These are phyloP conservation scores for Lasiodiplodia hormozganensis DNA, from an alignment of 2,329 filamentous ascomycete genomes.

Conservation along the genomic window DNA sequence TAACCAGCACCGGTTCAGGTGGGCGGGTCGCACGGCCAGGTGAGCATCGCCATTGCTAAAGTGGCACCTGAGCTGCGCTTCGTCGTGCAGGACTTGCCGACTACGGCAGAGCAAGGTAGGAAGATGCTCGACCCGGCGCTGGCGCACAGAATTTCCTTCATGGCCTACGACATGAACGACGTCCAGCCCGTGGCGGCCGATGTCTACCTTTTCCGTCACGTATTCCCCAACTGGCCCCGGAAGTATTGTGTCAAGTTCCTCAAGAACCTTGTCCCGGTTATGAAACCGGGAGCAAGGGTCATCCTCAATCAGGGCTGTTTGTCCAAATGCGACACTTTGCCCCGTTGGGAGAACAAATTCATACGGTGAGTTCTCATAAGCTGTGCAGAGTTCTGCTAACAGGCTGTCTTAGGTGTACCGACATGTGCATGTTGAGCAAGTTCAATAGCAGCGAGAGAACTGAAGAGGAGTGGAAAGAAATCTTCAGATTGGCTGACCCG, in stretches of 20 bases:
- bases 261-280: constrained; percentile 49
- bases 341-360: neutral
- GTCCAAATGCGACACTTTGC: neutral
- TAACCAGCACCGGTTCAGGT: constrained; percentile 3
- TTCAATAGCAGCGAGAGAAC: constrained; percentile 20
- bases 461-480: constrained; percentile 11
- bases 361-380: neutral
- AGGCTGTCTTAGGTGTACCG: neutral
- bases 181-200: constrained; percentile 64
- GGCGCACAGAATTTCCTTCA: constrained; percentile 43
- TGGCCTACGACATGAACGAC: constrained; percentile 65
- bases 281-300: constrained; percentile 37
- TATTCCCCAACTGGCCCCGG: constrained; percentile 68
- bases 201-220: constrained; percentile 65
- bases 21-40: constrained; percentile 31
- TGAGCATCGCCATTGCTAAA: constrained; percentile 38
- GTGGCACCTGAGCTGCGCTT: constrained; percentile 40
- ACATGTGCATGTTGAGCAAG: constrained; percentile 16
- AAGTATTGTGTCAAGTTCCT: constrained; percentile 47
- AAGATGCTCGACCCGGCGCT: constrained; percentile 31
- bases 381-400: no score
- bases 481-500: constrained; percentile 25
- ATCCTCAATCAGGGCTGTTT: constrained; percentile 28
- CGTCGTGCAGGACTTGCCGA: constrained; percentile 42
- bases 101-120: constrained; percentile 28